A percentile compares a stretch with the other conserved stretches of the same genome.
Evolutionary conservation across 106 monocot species (phyloP).

Genomic region (Narthecium ossifragum): DNA sequence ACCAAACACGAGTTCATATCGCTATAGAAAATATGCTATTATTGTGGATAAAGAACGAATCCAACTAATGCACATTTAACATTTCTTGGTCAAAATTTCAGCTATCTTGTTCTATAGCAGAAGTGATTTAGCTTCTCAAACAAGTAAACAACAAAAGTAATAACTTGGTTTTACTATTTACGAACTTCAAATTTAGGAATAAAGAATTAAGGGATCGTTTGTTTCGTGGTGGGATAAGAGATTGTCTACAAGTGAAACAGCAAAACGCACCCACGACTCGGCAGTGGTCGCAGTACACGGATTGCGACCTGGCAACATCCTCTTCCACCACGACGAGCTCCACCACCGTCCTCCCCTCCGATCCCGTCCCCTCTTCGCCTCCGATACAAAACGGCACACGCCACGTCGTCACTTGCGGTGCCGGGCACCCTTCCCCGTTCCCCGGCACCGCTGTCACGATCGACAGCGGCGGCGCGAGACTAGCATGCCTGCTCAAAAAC

Average conservation of each 20-base stretch:
- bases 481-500: conserved; percentile 47
- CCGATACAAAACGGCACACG: conserved; percentile 40
- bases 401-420: conserved; percentile 47
- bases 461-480: conserved; percentile 16
- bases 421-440: not conserved
- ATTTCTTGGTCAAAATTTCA: no score
- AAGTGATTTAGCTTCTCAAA: no score
- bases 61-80: no score
- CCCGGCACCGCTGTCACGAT: not conserved
- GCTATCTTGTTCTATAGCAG: no score
- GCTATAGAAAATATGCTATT: no score
- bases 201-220: not conserved
- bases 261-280: conserved; percentile 81
- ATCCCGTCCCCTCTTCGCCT: not conserved
- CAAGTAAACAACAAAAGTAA: no score
- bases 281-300: conserved; percentile 93
- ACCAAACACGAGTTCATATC: no score
- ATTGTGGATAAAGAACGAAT: no score
- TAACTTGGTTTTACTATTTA: no score
- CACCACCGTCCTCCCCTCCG: conserved; percentile 18
- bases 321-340: conserved; percentile 80
- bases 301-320: conserved; percentile 63
- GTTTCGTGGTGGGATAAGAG: no score
- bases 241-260: no score
- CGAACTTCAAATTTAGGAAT: no score